These are phyloP conservation scores for Austroboletus niveus DNA, from an alignment of 1,284 basidiomycete species.

Conservation along the genomic window DNA sequence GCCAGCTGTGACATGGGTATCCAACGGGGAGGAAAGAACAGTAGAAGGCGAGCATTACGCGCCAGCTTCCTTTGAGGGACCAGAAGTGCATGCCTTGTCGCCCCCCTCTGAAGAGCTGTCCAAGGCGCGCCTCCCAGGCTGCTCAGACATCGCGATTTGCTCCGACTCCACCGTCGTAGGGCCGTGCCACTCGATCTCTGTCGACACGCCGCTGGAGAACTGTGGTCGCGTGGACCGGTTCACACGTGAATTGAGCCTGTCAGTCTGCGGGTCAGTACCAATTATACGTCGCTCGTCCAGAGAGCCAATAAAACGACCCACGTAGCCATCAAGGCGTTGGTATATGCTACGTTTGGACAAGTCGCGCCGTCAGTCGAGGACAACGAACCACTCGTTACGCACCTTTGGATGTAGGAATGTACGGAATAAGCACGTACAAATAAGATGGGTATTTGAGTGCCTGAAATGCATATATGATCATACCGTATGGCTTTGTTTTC, in stretches of 20 bases:
- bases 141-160: not conserved
- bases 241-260: not conserved
- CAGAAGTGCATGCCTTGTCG: too few relatives aligned
- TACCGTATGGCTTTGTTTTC: too few relatives aligned
- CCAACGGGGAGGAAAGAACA: too few relatives aligned
- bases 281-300: not conserved
- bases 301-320: not conserved
- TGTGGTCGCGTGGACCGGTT: not conserved
- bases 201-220: not conserved
- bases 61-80: too few relatives aligned
- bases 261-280: not conserved
- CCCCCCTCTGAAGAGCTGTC: too few relatives aligned
- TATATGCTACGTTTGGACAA: not conserved
- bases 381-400: not conserved
- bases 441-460: not conserved
- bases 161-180: not conserved
- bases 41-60: too few relatives aligned
- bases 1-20: too few relatives aligned
- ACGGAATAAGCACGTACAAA: not conserved
- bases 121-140: too few relatives aligned
- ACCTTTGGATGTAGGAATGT: slow-evolving; percentile 2
- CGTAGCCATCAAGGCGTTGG: not conserved
- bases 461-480: not conserved
- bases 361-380: not conserved
- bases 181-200: not conserved